phyloP scores from a whole-genome alignment of 805 yeast species.

The Hagleromyces aurorensis region DNA sequence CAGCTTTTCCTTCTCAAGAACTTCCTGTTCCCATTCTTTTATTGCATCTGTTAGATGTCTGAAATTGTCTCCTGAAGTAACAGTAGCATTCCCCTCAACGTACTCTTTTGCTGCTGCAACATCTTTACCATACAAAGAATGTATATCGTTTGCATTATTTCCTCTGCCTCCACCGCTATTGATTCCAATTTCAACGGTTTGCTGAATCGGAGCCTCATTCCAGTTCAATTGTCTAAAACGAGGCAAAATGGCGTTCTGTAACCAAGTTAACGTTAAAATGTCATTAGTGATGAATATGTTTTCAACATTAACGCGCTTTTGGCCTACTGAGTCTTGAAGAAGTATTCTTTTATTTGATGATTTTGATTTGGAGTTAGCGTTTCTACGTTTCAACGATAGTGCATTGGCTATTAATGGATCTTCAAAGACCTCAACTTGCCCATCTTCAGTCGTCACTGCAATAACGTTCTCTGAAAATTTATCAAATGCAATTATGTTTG shows the following conservation, averaged over 20 bases:
- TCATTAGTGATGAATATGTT: conserved; percentile 30
- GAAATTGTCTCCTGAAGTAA: conserved; percentile 57
- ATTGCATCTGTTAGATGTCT: conserved; percentile 41
- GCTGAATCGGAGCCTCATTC: conserved; percentile 35
- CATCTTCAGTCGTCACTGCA: conserved; percentile 62
- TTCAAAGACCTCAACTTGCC: conserved; percentile 62
- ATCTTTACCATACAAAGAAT: conserved; percentile 33
- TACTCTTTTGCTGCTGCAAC: conserved; percentile 47
- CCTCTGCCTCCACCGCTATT: too few species aligned
- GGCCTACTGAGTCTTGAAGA: too few species aligned
- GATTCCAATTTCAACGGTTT: conserved; percentile 36
- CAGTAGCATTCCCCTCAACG: conserved; percentile 52
- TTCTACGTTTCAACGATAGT: conserved; percentile 34
- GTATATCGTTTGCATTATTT: conserved; percentile 7
- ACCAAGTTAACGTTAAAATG: conserved; percentile 46
- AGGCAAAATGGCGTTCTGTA: conserved; percentile 52
- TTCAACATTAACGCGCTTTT: too few species aligned
- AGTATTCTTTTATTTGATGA: conserved; percentile 39
- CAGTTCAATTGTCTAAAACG: conserved; percentile 49
- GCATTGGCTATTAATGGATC: conserved; percentile 38
- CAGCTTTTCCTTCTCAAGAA: conserved; percentile 34
- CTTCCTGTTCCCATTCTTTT: conserved; percentile 37
- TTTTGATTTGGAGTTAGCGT: conserved; percentile 45
- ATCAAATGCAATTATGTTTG: conserved; percentile 45
- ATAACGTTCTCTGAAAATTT: conserved; percentile 27